Base-by-base conservation (phyloP, 2,329 filamentous ascomycete species). In the Colletotrichum coccodes region DNA sequence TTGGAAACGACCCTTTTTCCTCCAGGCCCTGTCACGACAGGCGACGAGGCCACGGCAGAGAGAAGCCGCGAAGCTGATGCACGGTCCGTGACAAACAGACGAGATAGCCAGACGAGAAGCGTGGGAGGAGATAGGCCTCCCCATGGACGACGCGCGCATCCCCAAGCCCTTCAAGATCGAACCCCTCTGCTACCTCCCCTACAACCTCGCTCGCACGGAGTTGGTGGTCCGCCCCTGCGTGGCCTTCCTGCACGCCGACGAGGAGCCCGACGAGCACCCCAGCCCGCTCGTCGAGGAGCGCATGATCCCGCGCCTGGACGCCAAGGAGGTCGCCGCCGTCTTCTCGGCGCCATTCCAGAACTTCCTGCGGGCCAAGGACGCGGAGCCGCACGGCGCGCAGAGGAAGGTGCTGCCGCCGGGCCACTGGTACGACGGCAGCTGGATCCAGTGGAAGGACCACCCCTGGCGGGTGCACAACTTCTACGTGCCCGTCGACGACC, bases 401-500 rank as follows among this genome's bases (percentile, higher is more conserved):
- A 71, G 26, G 75, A 79, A 18, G 79, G 78, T 56, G 72, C 80
- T 80, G 71, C 87, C 79, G 62, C 83, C 79, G 40, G 89, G 89
- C 0, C 86, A 89, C 64, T 98, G 95, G 95, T 98, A 98, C 83
- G 86, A 91, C 67, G 95, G 95, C 9, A 83, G 81, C 34, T 98
- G 95, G 95, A 89, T 90, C 60, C 84, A 90, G 71, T 97, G 91
- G 90, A 90, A 96, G 78, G 89, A 92, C 71, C 84, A 85, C 59
- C 87, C 87, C n/a, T 98, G 95, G 95, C 82, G 86, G 73, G 86
- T 97, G 85, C 95, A 98, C 80, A 95, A 95, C 80, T 98, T 98
- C 81, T 92, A 93, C 81, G 94, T 98, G 30, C 95, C 94, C 2
- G 89, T 95, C 40, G 87, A 87, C 60, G 88, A 91, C 75, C 90